Evolutionary conservation across 2,329 filamentous ascomycete species (phyloP), one percentile per base, ranked within the genome.

Genomic region (Aspergillus clavatus): DNA sequence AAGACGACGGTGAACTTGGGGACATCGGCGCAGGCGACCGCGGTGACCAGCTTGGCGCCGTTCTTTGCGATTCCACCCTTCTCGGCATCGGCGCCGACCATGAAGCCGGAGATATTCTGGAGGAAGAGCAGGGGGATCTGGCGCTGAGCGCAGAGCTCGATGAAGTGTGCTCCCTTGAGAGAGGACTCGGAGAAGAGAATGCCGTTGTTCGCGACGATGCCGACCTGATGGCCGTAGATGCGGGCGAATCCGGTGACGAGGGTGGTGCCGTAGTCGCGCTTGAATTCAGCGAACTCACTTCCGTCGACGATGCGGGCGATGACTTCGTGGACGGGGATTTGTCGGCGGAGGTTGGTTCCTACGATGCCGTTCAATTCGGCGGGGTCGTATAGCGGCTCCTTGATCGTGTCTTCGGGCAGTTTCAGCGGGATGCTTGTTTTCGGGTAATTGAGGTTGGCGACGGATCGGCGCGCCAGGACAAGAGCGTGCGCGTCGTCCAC

Each of bases 91-190:
- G 82, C 80, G 35, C 93, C 93, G 24, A 98, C 93, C 93, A 98
- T 98, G 79, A 98, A 98, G 35, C 93, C 93, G 5, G 84, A 85
- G 64, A 98, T 97, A 68, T 98, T 97, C 67, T 98, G 93, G 16
- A 98, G 74, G 71, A 97, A 97, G 40, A 97, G 78, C 7, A 97
- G 76, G 1, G 93, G 91, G 45, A 97, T 87, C 43, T 87, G 83
- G 45, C 93, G 85, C 69, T 96, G 89, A 23, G 86, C 79, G 73
- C 91, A 97, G 4, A 98, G 81, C 70, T 98, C 88, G 59, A 97
- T 89, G 68, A 98, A 98, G 71, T 98, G 93, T 0, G 93, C 89
- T 27, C 90, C 93, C 71, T 98, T 98, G 50, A 95, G 78, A 7
- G 89, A 84, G 7, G 87, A 89, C 41, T 89, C 82, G 44, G 87